A percentile compares a stretch with the other conserved stretches of the same genome.
These are phyloP conservation scores for Lichtheimia corymbifera DNA, from an alignment of 371 early-diverging fungal genomes.

Conservation along the genomic window DNA sequence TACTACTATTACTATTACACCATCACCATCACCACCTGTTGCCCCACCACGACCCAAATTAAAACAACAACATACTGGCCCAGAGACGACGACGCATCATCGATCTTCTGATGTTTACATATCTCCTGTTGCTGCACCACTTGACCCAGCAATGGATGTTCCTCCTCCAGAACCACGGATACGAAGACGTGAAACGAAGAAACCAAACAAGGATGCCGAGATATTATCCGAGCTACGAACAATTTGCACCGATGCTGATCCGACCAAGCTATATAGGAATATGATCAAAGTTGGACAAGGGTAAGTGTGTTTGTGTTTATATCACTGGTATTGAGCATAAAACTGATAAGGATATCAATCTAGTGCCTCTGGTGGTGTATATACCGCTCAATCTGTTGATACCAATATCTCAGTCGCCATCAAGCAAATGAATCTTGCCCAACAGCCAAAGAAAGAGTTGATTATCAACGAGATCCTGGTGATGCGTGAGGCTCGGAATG, in stretches of 20 bases:
- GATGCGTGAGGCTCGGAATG: constrained; percentile 87
- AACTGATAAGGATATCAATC: neutral
- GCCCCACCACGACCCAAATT: constrained; percentile 19
- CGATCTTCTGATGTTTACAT: constrained; percentile 17
- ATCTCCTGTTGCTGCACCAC: constrained; percentile 25
- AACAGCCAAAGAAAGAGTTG: constrained; percentile 95
- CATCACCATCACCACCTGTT: constrained; percentile 10
- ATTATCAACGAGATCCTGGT: constrained; percentile 97
- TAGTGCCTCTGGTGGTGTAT: constrained; percentile 94
- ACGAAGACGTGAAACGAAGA: constrained; percentile 11
- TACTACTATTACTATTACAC: neutral
- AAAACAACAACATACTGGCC: neutral
- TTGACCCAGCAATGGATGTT: constrained; percentile 44
- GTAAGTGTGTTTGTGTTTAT: constrained; percentile 7
- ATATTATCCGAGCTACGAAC: constrained; percentile 86
- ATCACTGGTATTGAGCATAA: neutral
- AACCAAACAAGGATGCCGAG: constrained; percentile 52
- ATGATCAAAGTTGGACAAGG: constrained; percentile 28
- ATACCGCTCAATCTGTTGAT: constrained; percentile 76
- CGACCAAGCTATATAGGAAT: constrained; percentile 31
- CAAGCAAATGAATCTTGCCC: constrained; percentile 94
- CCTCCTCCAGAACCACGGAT: constrained; percentile 18
- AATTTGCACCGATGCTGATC: constrained; percentile 92
- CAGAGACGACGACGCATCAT: neutral
- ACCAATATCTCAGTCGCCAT: constrained; percentile 85